Conservation (phyloP, 1,284 basidiomycete species). For the Fomitiporia mediterranea region DNA sequence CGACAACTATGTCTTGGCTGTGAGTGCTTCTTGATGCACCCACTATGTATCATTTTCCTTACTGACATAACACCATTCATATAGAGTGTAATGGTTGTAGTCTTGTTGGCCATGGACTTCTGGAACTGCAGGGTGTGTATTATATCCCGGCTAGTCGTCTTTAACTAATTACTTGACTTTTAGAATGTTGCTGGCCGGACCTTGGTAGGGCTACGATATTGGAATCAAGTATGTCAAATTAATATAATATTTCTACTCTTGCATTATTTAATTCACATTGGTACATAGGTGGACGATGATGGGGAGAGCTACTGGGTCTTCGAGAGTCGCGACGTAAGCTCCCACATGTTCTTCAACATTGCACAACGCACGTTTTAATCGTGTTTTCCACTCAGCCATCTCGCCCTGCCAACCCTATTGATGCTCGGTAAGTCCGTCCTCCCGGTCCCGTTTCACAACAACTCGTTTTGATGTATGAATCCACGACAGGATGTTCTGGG, state of each 20-base stretch:
- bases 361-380: slow-evolving; percentile 13
- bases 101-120: slow-evolving; percentile 91
- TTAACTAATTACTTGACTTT: slow-evolving; percentile 3
- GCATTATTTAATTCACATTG: slow-evolving; percentile 18
- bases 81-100: slow-evolving; percentile 87
- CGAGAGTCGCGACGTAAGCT: slow-evolving; percentile 84
- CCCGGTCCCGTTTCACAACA: slow-evolving; percentile 6
- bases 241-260: too few relatives aligned
- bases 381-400: slow-evolving; percentile 58
- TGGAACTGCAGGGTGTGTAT: slow-evolving; percentile 82
- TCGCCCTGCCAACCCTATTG: slow-evolving; percentile 83
- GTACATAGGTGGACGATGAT: slow-evolving; percentile 80
- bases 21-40: slow-evolving; percentile 36
- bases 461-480: slow-evolving; percentile 5
- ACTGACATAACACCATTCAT: neutral
- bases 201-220: slow-evolving; percentile 88
- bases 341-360: neutral
- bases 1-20: slow-evolving; percentile 85
- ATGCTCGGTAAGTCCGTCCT: slow-evolving; percentile 65
- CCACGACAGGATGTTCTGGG: slow-evolving; percentile 82
- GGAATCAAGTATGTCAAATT: slow-evolving; percentile 78
- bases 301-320: slow-evolving; percentile 96
- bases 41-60: neutral
- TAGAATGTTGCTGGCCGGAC: slow-evolving; percentile 90
- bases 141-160: neutral